Evolutionary conservation across 2,329 filamentous ascomycete genomes (phyloP).

Genomic region (Plectosphaerella cucumerina): DNA sequence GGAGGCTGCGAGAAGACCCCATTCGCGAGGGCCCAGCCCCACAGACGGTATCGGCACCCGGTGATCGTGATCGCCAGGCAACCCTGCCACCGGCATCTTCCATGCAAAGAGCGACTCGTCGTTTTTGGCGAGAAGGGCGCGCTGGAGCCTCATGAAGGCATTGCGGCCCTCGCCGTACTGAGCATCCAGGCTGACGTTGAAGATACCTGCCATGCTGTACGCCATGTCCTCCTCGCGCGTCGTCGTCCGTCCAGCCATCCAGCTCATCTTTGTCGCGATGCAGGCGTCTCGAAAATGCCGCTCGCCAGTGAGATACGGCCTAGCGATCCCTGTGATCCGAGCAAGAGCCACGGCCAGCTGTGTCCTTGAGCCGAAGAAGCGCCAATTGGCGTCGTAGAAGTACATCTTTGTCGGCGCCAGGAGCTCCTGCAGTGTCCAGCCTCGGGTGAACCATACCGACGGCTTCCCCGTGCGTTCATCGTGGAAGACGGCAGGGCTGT

Average conservation of each 20-base stretch:
- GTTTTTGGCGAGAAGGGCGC: constrained; percentile 8
- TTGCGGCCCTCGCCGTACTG: constrained; percentile 21
- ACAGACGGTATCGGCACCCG: neutral
- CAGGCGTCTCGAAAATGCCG: constrained; percentile 13
- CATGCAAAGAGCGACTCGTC: constrained; percentile 8
- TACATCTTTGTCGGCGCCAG: too few species aligned
- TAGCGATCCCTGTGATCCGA: constrained; percentile 5
- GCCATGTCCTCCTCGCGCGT: constrained; percentile 19
- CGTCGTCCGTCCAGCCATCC: constrained; percentile 18
- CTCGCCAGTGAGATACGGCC: neutral
- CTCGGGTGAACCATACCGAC: too few species aligned
- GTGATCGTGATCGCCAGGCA: neutral
- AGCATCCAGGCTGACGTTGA: constrained; percentile 22
- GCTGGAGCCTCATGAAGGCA: constrained; percentile 17
- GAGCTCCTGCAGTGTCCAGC: too few species aligned
- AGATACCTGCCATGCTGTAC: constrained; percentile 23
- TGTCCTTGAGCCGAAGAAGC: constrained; percentile 16
- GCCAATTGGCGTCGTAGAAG: constrained; percentile 15
- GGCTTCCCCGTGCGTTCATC: too few species aligned
- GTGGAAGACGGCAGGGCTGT: too few species aligned
- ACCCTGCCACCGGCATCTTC: neutral
- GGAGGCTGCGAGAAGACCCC: constrained; percentile 5
- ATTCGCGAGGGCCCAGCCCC: constrained; percentile 4
- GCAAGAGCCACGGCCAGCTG: constrained; percentile 4
- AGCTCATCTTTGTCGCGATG: constrained; percentile 22